Evolutionary conservation across 2,329 filamentous ascomycete species (phyloP).

Genomic region (Pezizomycotina sp.): DNA sequence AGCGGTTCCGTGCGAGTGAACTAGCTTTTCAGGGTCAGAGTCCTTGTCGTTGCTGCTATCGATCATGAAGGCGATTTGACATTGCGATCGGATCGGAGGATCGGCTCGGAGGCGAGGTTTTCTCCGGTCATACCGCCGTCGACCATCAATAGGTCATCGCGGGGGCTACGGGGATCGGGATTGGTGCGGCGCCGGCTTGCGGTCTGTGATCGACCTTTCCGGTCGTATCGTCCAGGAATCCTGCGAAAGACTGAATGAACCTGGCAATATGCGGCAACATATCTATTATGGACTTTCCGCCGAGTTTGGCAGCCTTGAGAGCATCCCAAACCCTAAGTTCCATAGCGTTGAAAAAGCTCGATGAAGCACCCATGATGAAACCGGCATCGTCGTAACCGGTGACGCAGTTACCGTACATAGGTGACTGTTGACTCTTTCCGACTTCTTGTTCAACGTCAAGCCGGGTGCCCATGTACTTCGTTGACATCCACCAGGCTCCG

Average conservation of each 20-base stretch:
- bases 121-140: conserved; percentile 65
- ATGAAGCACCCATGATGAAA: conserved; percentile 73
- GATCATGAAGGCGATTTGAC: conserved; percentile 72
- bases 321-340: conserved; percentile 36
- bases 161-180: too few species aligned
- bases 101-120: conserved; percentile 62
- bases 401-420: conserved; percentile 48
- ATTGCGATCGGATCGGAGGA: conserved; percentile 53
- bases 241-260: too few species aligned
- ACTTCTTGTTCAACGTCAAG: too few species aligned
- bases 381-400: conserved; percentile 68
- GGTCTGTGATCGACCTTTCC: conserved; percentile 37
- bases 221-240: conserved; percentile 51
- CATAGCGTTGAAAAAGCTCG: conserved; percentile 63
- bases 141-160: conserved; percentile 54
- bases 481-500: conserved; percentile 38
- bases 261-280: conserved; percentile 61
- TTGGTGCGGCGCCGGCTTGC: too few species aligned
- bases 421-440: too few species aligned
- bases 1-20: conserved; percentile 59
- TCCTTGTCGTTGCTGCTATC: conserved; percentile 65
- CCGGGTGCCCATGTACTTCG: too few species aligned
- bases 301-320: conserved; percentile 40
- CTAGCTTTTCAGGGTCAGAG: conserved; percentile 30
- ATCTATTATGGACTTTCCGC: conserved; percentile 54